Evolutionary conservation across 2,329 filamentous ascomycete species (phyloP).

Genomic region (Albifimbria verrucaria): DNA sequence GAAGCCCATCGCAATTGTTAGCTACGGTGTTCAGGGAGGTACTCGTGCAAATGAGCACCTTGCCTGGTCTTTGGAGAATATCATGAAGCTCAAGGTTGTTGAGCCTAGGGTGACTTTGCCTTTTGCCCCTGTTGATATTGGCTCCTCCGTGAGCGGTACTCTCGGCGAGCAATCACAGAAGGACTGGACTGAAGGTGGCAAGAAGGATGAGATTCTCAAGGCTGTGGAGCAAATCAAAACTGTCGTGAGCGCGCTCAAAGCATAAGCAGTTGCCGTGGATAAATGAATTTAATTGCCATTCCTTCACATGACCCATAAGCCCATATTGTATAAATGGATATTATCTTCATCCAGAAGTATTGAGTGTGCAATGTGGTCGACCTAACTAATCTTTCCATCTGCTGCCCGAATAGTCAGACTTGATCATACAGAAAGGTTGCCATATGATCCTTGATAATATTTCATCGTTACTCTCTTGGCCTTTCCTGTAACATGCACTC

Average conservation of each 20-base stretch:
- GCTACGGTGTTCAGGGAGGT: not conserved
- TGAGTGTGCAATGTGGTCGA: no score
- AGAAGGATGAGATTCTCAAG: not conserved
- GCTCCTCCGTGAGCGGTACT: not conserved
- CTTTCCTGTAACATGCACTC: no score
- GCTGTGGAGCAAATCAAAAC: not conserved
- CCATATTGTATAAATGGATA: no score
- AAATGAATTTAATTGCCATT: no score
- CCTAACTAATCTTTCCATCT: no score
- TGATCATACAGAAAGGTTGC: no score
- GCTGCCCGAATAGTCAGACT: no score
- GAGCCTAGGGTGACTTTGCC: not conserved
- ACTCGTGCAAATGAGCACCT: not conserved
- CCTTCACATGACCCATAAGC: no score
- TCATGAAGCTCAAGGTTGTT: not conserved
- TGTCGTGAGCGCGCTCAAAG: not conserved
- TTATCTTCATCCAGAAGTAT: no score
- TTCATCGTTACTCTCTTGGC: no score
- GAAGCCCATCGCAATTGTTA: conserved; percentile 6
- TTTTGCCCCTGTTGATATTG: not conserved
- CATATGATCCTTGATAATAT: no score
- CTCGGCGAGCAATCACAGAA: not conserved
- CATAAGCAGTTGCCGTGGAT: no score
- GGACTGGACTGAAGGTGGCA: not conserved
- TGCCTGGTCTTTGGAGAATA: not conserved